phyloP scores from a whole-genome alignment of 106 monocot genomes.

The Acorus gramineus region DNA sequence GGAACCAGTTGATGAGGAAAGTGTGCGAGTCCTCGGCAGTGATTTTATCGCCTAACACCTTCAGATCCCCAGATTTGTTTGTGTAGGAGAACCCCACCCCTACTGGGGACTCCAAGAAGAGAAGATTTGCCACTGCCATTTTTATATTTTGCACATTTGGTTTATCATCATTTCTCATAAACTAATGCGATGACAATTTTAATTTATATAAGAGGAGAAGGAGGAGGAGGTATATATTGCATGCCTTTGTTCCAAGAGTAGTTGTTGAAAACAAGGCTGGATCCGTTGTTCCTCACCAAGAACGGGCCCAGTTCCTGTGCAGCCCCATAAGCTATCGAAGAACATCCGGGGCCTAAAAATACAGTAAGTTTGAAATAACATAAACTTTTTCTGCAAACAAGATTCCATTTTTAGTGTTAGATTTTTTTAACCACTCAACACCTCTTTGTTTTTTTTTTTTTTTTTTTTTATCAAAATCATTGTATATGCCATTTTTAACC shows the following conservation, averaged over 20 bases:
- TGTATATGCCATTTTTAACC: no score
- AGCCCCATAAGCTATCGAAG: conserved; percentile 75
- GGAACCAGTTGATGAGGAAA: conserved; percentile 70
- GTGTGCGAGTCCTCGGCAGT: conserved; percentile 62
- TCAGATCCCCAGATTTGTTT: conserved; percentile 46
- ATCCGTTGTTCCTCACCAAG: conserved; percentile 28
- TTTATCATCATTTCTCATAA: no score
- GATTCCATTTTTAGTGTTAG: no score
- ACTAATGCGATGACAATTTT: background rate
- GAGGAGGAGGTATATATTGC: background rate
- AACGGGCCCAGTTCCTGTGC: conserved; percentile 83
- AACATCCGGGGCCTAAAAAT: conserved; percentile 72
- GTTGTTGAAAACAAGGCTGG: conserved; percentile 54
- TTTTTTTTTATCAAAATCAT: no score
- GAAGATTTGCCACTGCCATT: conserved; percentile 56
- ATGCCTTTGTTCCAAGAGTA: conserved; percentile 90
- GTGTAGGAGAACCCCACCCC: conserved; percentile 92
- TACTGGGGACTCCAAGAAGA: conserved; percentile 74
- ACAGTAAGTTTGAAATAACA: no score
- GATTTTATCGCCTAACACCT: conserved; percentile 38
- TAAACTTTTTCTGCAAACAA: no score
- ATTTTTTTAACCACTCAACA: no score
- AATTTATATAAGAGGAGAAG: background rate
- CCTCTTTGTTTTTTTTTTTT: no score
- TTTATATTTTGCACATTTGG: background rate